Evolutionary conservation across 1,139 yeast species (phyloP).

Genomic region (Yamadazyma aaseri): DNA sequence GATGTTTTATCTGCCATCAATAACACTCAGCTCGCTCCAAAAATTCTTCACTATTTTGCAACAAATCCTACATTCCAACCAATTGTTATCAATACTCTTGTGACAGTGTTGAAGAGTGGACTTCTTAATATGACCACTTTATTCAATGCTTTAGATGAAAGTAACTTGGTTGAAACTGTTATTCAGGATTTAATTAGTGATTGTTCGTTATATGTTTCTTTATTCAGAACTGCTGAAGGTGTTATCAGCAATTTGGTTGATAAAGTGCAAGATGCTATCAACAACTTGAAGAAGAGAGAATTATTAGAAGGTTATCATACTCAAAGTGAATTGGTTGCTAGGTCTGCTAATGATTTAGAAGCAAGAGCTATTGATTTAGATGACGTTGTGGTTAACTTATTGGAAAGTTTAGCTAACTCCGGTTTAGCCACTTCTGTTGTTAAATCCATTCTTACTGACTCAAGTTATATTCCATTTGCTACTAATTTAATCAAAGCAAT

Average conservation of each 20-base stretch:
- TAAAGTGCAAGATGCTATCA: conserved; percentile 23
- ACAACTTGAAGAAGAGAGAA: conserved; percentile 21
- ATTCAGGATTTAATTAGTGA: conserved; percentile 40
- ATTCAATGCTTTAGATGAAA: conserved; percentile 39
- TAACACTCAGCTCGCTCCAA: conserved; percentile 40
- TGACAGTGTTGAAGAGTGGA: conserved; percentile 34
- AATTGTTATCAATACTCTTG: conserved; percentile 32
- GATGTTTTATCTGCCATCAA: conserved; percentile 40
- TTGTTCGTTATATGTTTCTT: conserved; percentile 38
- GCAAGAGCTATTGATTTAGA: conserved; percentile 22
- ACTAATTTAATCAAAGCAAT: conserved; percentile 32
- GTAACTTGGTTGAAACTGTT: conserved; percentile 37
- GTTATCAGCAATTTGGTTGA: conserved; percentile 28
- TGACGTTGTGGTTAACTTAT: conserved; percentile 34
- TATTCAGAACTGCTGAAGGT: conserved; percentile 34
- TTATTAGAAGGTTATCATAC: conserved; percentile 15
- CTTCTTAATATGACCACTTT: conserved; percentile 31
- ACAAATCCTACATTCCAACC: conserved; percentile 35
- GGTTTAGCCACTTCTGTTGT: conserved; percentile 46
- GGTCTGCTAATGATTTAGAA: conserved; percentile 10
- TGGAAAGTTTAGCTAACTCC: conserved; percentile 41
- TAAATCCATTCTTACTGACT: conserved; percentile 39
- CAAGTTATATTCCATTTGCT: conserved; percentile 39
- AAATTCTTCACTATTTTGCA: conserved; percentile 36
- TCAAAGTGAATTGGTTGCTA: conserved; percentile 2